phyloP scores from a whole-genome alignment of 352 stramenopile genomes.

The Peronospora destructor region DNA sequence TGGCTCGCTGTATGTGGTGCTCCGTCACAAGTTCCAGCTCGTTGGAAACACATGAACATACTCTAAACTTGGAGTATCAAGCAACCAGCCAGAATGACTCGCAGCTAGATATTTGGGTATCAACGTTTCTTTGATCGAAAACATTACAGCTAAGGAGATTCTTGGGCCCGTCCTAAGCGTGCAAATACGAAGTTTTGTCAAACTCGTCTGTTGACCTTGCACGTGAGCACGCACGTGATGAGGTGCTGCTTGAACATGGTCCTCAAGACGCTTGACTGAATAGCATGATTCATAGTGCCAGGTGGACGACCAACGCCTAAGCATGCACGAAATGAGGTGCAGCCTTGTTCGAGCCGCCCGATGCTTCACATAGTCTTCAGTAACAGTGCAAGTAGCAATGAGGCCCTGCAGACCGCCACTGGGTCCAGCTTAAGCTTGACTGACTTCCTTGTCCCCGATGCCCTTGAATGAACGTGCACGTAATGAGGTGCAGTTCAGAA shows the following conservation, averaged over 20 bases:
- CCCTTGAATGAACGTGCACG: constrained; percentile 10
- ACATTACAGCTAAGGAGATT: too few relatives aligned
- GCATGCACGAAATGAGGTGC: constrained; percentile 16
- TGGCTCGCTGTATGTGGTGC: too few relatives aligned
- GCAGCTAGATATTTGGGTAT: not conserved
- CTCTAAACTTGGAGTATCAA: not conserved
- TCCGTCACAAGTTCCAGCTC: too few relatives aligned
- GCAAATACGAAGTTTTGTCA: not conserved
- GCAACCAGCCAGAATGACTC: not conserved
- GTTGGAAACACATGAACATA: too few relatives aligned
- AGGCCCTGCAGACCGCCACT: too few relatives aligned
- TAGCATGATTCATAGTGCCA: not conserved
- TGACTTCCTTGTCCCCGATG: not conserved
- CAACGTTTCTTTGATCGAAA: not conserved
- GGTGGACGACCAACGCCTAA: not conserved
- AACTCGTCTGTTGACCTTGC: not conserved
- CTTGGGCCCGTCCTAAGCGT: too few relatives aligned
- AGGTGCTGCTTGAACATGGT: constrained; percentile 2
- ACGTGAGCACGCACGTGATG: constrained; percentile 4
- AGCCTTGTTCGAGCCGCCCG: not conserved
- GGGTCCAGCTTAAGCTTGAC: too few relatives aligned
- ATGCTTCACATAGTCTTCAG: not conserved
- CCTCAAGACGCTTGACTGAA: not conserved
- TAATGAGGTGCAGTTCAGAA: constrained; percentile 26
- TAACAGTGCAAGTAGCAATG: not conserved